These are phyloP conservation scores for Xylaria sp. DNA, from an alignment of 2,329 filamentous ascomycete species.

Conservation along the genomic window DNA sequence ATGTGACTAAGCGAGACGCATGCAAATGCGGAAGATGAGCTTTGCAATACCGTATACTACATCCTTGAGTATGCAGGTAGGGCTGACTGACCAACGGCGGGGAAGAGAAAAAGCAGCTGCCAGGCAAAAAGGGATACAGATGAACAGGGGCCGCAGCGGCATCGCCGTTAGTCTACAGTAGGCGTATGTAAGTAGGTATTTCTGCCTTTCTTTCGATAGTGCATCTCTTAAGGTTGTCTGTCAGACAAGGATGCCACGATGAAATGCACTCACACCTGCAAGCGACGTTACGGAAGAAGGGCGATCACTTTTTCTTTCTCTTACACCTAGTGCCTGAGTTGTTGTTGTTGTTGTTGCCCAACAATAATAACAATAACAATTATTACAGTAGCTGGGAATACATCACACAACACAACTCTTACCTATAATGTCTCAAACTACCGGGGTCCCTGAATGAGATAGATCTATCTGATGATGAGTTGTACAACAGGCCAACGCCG, in stretches of 20 bases:
- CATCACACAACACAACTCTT: background rate
- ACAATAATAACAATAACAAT: background rate
- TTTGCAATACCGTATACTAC: slow-evolving; percentile 3
- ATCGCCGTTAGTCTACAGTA: background rate
- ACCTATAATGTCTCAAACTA: too few relatives aligned
- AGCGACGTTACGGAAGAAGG: background rate
- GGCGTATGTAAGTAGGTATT: background rate
- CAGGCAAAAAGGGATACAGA: background rate
- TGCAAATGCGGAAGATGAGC: slow-evolving; percentile 11
- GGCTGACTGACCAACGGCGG: slow-evolving; percentile 19
- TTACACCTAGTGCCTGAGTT: background rate
- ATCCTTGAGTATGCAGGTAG: background rate
- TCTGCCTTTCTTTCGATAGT: slow-evolving; percentile 21
- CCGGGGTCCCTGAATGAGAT: slow-evolving; percentile 25
- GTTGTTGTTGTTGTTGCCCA: slow-evolving; percentile 10
- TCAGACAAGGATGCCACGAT: slow-evolving; percentile 16
- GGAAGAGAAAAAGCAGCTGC: background rate
- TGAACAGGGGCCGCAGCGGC: slow-evolving; percentile 13
- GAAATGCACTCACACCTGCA: slow-evolving; percentile 10
- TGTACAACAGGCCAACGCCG: slow-evolving; percentile 19
- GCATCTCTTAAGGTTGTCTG: slow-evolving; percentile 1
- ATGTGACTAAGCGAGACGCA: slow-evolving; percentile 16
- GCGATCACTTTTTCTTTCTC: background rate
- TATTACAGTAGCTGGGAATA: background rate
- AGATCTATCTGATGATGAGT: slow-evolving; percentile 27